A percentile compares a stretch with the other conserved stretches of the same genome.
Evolutionary conservation across 2,329 filamentous ascomycete genomes (phyloP).

Genomic region (Ilyonectria robusta): DNA sequence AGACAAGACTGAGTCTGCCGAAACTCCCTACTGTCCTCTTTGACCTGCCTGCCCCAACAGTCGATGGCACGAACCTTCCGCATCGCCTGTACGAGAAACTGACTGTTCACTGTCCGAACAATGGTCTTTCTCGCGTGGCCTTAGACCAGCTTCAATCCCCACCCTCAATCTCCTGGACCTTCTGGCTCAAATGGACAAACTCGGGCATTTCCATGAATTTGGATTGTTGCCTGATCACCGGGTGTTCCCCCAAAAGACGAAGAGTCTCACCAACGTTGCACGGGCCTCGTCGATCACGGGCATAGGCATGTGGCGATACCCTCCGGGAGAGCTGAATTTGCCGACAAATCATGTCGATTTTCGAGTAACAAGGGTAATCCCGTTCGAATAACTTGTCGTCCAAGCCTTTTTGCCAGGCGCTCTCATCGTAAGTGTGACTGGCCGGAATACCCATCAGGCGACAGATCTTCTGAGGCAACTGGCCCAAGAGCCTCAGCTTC

Average conservation of each 20-base stretch:
- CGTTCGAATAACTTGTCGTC: not conserved
- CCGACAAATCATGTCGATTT: not conserved
- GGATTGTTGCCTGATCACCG: not conserved
- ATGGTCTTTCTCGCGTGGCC: not conserved
- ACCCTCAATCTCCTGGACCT: not conserved
- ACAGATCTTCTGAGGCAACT: not conserved
- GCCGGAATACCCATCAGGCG: not conserved
- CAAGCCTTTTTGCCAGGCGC: not conserved
- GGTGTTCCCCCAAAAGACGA: not conserved
- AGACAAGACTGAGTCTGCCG: not conserved
- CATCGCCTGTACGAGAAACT: too few species aligned
- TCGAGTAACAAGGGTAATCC: not conserved
- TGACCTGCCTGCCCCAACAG: too few species aligned
- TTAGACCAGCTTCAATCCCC: not conserved
- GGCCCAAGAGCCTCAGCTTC: too few species aligned
- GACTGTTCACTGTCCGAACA: too few species aligned
- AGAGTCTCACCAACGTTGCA: not conserved
- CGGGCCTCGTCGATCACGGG: not conserved
- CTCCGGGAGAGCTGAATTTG: not conserved
- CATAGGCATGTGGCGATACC: not conserved
- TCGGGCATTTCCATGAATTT: not conserved
- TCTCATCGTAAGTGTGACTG: not conserved
- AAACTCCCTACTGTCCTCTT: not conserved
- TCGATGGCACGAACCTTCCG: too few species aligned
- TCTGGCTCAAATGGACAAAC: not conserved